Conservation (phyloP, 2,329 filamentous ascomycete genomes). For the Claviceps pazoutovae region DNA sequence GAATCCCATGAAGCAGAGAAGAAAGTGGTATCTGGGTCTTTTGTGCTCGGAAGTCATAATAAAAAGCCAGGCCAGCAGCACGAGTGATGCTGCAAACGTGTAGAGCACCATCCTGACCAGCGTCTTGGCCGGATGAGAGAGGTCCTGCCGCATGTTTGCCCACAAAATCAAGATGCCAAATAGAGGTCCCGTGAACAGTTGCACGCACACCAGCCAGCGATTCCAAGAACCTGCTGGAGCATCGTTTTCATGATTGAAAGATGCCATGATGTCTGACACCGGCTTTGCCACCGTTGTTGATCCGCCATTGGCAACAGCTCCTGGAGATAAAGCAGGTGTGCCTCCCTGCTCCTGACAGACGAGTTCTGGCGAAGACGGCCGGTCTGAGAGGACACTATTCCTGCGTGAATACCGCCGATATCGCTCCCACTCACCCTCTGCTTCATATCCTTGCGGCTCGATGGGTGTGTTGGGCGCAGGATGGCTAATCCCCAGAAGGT, state of each 20-base stretch:
- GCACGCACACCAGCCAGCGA: conserved; percentile 74
- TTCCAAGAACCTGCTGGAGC: conserved; percentile 55
- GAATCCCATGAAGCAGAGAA: conserved; percentile 83
- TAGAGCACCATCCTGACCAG: conserved; percentile 45
- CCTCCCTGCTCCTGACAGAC: conserved; percentile 11
- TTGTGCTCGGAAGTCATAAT: conserved; percentile 52
- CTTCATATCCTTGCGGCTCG: conserved; percentile 20
- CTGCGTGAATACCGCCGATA: conserved; percentile 36
- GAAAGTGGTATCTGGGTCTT: conserved; percentile 58
- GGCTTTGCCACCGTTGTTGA: conserved; percentile 12
- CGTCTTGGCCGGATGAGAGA: conserved; percentile 33
- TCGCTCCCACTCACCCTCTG: conserved; percentile 45
- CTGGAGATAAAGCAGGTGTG: conserved; percentile 6
- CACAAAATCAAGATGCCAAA: conserved; percentile 69
- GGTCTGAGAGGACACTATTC: conserved; percentile 10
- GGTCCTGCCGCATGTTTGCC: conserved; percentile 49
- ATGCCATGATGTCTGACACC: conserved; percentile 17
- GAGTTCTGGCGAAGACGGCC: conserved; percentile 5
- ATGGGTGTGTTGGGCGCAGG: conserved; percentile 21
- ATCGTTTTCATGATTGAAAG: conserved; percentile 19
- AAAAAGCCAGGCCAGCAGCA: conserved; percentile 53
- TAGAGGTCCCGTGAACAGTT: conserved; percentile 74
- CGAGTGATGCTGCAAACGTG: conserved; percentile 54
- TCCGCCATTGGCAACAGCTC: not conserved
- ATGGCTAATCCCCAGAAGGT: conserved; percentile 16